Base-by-base conservation (phyloP, 768 basidiomycete species). In the Lactarius sp. region DNA sequence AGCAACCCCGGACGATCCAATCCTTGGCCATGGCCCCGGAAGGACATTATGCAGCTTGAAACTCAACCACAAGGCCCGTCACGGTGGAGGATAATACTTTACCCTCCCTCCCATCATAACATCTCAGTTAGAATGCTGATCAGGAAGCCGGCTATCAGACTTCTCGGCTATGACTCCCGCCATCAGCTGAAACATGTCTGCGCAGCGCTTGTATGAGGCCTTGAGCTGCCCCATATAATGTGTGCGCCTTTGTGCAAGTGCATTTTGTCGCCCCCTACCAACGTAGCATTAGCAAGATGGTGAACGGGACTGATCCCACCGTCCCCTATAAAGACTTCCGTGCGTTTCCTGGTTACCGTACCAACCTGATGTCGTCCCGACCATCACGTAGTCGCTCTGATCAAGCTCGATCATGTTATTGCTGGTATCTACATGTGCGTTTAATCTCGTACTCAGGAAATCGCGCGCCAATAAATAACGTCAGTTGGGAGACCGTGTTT, bases 401-500 rank as follows among this genome's bases (percentile, higher is more conserved):
- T 52, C 34, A 52, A 52, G 52, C 9, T 52, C 34, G n/a, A 34
- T 33, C 52, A 52, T 52, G 52, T 34, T 6, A 1, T 52, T 36
- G 52, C 34, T n/a, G 52, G 52, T 6, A 20, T 52, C 52, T 52
- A 52, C 52, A 52, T 52, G 52, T 52, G 9, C 34, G 52, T 52
- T n/a, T 6, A n/a, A 2, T 12, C 16, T 50, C 20, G n/a, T 31
- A 13, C 5, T 2, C 1, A 13, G 7, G 41, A 8, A 34, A 47
- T 10, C 8, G 31, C 41, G 27, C 6, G 12, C 51, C 42, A 16
- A 60, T 16, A 12, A n/a, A 44, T 33, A 44, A 18, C 14, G 9
- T 31, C 20, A 60, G 59, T 14, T 60, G 59, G 59, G 59, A 60
- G 41, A 44, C n/a, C 0, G 51, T 52, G 12, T 34, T 20, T 9